These are phyloP conservation scores for Penstemon davidsonii DNA, from an alignment of 257 asterid genomes.

Conservation along the genomic window DNA sequence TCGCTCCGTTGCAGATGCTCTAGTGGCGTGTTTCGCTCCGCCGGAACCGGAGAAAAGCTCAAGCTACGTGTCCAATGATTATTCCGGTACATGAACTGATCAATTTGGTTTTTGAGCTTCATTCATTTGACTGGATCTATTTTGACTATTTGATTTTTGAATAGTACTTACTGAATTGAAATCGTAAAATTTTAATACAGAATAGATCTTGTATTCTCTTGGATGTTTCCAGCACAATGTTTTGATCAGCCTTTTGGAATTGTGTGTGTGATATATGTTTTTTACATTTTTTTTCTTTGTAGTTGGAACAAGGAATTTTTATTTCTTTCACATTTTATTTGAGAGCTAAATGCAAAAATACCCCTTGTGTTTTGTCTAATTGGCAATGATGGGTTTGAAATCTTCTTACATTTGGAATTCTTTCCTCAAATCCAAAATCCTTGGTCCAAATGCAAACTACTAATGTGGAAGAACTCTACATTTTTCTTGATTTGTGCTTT, in stretches of 20 bases:
- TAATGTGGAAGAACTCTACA: background rate
- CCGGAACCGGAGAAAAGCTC: slow-evolving; percentile 47
- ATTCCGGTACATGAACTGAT: slow-evolving; percentile 42
- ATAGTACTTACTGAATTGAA: too few species aligned
- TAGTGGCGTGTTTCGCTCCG: slow-evolving; percentile 65
- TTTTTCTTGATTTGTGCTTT: background rate
- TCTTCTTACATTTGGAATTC: background rate
- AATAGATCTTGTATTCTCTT: too few species aligned
- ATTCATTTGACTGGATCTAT: slow-evolving; percentile 8
- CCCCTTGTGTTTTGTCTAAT: too few species aligned
- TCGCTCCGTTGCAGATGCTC: slow-evolving; percentile 54
- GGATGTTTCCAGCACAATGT: too few species aligned
- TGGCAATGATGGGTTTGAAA: background rate
- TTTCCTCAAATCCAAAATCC: background rate
- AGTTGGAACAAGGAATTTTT: background rate
- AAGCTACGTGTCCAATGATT: slow-evolving; percentile 33
- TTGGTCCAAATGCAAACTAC: background rate
- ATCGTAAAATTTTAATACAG: too few species aligned
- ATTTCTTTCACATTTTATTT: background rate
- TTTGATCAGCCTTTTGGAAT: background rate
- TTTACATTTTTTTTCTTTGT: background rate
- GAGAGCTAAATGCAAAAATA: background rate
- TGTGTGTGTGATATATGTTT: background rate
- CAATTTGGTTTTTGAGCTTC: background rate
- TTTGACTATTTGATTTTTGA: background rate